Base-by-base conservation (phyloP, 345 rosid genomes). In the Diplotaxis tenuifolia region DNA sequence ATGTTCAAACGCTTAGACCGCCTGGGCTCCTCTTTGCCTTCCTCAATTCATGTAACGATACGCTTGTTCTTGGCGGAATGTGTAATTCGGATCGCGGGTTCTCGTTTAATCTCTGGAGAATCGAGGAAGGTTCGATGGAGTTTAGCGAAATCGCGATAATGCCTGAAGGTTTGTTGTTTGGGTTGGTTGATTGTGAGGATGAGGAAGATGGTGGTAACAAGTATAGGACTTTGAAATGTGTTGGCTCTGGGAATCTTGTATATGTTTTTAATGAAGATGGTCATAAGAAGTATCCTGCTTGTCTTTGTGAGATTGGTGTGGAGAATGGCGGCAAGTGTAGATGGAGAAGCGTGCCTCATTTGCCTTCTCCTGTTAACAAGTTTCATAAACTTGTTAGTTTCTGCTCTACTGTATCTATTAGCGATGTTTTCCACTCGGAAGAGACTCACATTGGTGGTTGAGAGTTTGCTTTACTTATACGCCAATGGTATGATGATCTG, bases 201-300 rank as follows among this genome's bases (percentile, higher is more conserved):
- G 75, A 72, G 6, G 75, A 72, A 22, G 98, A 90, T 58, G 85
- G 85, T 58, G 85, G 85, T 29, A 85, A 87, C 36, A 90, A 81
- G 70, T 93, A 81, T 55, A 93, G 85, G 7, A 87, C 84, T 77
- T 79, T 93, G 86, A 93, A 88, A 84, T 90, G 98, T 36, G 90
- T 88, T n/a, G 98, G 91, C 12, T 75, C 83, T 56, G 96, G 96
- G 19, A 78, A 83, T 67, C 81, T 93, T 60, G 65, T 93, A 0
- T 93, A 90, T 71, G 93, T 93, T 34, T 88, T 90, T 67, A 87
- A 88, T 40, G 92, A 88, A 71, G 96, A 93, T 69, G 83, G 84
- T 60, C 96, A 90, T 72, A 83, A 83, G 75, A 88, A 81, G 31
- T 93, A 86, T 80, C 96, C 96, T n/a, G 91, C 98, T 81, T 93